Base-by-base conservation (phyloP, 2,329 filamentous ascomycete species). In the Chaetoscypha palmicola region DNA sequence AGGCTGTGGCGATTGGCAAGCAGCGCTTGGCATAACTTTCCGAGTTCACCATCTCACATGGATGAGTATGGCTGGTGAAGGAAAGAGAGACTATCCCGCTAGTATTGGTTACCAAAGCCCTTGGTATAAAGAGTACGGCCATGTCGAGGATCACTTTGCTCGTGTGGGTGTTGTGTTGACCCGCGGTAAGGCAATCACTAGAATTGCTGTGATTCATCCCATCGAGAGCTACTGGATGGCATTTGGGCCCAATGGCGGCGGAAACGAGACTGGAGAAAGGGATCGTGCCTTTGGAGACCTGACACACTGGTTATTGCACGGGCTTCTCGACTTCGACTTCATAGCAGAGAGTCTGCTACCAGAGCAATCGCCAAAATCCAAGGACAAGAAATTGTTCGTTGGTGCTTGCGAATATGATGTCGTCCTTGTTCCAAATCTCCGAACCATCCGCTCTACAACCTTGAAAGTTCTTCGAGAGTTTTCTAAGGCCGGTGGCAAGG, bases 151-250 rank as follows among this genome's bases (percentile, higher is more conserved):
- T 41, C 58, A 63, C 38, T 63, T 63, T 20, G 55, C 61, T 8
- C 54, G 61, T 35, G 58, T 62, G 4, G 51, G 49, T 11, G 56
- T 61, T 4, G 60, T 58, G 4, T 45, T 63, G 50, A 61, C 61
- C 2, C 50, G 61, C 19, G 61, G 61, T 5, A 52, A 49, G 12
- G 45, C 61, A 4, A 38, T 63, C 2, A 60, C 58, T 2, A 49
- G 56, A 5, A 55, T 63, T 20, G 61, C 47, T 3, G 61, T 63
- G 10, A 45, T 63, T 7, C 59, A 63, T 47, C 61, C 61, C 2
- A 61, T 63, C 33, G 61, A 63, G 34, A 63, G 61, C 39, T 62
- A 59, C 38, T 63, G 61, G 61, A 40, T 63, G 2, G 52, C 52
- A 5, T 63, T 58, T 47, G 61, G 61, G 1, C 61, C 61, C 2